These are phyloP conservation scores for Neurospora tetrasperma DNA, from an alignment of 495 filamentous ascomycete species.

Conservation along the genomic window DNA sequence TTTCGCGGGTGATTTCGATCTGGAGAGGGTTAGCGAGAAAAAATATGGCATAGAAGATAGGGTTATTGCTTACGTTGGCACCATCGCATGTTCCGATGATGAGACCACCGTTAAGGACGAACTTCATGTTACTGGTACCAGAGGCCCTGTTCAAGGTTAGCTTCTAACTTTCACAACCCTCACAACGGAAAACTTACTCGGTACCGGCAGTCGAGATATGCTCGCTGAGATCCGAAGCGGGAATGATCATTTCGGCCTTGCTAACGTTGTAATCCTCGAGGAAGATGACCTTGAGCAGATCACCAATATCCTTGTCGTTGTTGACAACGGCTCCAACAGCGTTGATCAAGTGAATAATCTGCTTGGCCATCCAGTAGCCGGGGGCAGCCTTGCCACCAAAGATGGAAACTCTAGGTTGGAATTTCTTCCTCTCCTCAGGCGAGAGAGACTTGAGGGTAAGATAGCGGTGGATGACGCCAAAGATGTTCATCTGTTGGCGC, in stretches of 20 bases:
- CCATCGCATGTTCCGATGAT: conserved; percentile 98
- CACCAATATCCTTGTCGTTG: conserved; percentile 80
- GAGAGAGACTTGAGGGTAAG: conserved; percentile 77
- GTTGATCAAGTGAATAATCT: conserved; percentile 94
- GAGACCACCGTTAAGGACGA: conserved; percentile 90
- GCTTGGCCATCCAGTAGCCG: conserved; percentile 99
- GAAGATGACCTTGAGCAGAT: conserved; percentile 93
- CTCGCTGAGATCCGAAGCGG: conserved; percentile 92
- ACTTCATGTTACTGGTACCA: conserved; percentile 88
- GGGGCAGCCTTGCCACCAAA: conserved; percentile 97
- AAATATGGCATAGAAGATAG: not conserved
- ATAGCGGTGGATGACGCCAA: conserved; percentile 93
- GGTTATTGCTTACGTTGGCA: conserved; percentile 64
- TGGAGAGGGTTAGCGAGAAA: conserved; percentile 22
- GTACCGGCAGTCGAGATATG: conserved; percentile 98
- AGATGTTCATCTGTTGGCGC: conserved; percentile 97
- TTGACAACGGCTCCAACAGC: conserved; percentile 87
- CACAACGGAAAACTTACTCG: conserved; percentile 49
- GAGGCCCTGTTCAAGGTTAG: conserved; percentile 30
- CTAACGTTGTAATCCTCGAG: conserved; percentile 98
- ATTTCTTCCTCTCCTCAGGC: conserved; percentile 76
- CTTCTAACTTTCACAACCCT: conserved; percentile 26
- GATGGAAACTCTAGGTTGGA: conserved; percentile 86
- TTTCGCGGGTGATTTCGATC: conserved; percentile 97
- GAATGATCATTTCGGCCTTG: conserved; percentile 94